Percentiles rank a stretch among this genome's conserved stretches.
Evolutionary conservation across 2,329 filamentous ascomycete genomes (phyloP).

Genomic region (Penicillium brasilianum): DNA sequence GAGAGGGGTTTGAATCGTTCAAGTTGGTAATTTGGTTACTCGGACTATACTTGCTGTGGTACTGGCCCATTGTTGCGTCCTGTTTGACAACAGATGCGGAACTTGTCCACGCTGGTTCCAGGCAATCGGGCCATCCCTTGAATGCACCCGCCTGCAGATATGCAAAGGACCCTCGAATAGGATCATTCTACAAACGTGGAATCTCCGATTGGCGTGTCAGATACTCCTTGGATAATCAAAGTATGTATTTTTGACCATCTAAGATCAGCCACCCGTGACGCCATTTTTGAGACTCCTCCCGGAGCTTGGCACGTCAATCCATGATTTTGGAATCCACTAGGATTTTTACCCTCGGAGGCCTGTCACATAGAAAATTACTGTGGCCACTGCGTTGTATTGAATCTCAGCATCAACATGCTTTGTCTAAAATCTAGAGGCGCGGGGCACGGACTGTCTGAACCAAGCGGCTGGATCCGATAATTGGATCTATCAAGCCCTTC

Average conservation of each 20-base stretch:
- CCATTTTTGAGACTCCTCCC: neutral
- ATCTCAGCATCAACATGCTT: neutral
- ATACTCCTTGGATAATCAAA: neutral
- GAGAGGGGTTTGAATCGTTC: neutral
- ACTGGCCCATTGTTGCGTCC: neutral
- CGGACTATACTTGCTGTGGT: neutral
- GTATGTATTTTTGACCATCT: neutral
- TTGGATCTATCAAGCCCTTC: slow-evolving; percentile 7
- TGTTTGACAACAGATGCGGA: neutral
- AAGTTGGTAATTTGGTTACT: neutral
- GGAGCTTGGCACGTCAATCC: slow-evolving; percentile 12
- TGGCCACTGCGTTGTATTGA: neutral
- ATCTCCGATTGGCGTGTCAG: neutral
- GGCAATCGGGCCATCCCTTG: neutral
- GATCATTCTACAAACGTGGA: neutral
- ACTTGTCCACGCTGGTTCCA: neutral
- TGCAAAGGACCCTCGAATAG: neutral
- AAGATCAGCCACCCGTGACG: neutral
- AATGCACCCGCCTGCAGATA: neutral
- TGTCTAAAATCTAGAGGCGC: neutral
- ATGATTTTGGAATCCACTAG: slow-evolving; percentile 7
- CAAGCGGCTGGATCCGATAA: slow-evolving; percentile 7
- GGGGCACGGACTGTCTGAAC: slow-evolving; percentile 9
- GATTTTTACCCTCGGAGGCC: neutral
- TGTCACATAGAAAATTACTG: neutral